Base-by-base conservation (phyloP, 2,329 filamentous ascomycete species). In the Epichloe baconii region DNA sequence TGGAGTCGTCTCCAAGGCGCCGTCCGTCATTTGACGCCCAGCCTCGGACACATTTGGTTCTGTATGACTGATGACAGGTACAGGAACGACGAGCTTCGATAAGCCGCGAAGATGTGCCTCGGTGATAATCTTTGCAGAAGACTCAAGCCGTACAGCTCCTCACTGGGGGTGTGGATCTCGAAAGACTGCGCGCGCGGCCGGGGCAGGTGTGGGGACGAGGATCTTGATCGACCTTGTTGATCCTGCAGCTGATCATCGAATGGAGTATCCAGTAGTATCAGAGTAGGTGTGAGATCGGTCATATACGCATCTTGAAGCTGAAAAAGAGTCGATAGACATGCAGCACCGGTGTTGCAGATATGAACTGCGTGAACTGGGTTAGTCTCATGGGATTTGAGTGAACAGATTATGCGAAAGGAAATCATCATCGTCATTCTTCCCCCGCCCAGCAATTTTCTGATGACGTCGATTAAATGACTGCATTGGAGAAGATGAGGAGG, bases 231-330 rank as follows among this genome's bases (percentile, higher is more conserved):
- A 35, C 47, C 50, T 40, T 53, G 57, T 19, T 68, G 58, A 17
- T 70, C 67, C 42, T 67, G 61, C 50, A 72, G 59, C 44, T 63
- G 65, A 53, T 78, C 75, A 56, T 78, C 70, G 57, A 71, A 70
- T 15, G 78, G 76, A 4, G 71, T 77, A 56, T 80, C 77, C 58
- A 82, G 71, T 35, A 82, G 64, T 51, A 82, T 71, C 53, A 82
- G 67, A 3, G 77, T 79, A 10, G 78, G 78, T 54, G 71, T 77
- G 46, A 78, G 65, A 55, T 77, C 73, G 53, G 73, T 63, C 64
- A 74, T 68, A 21, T 74, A 72, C 12, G 66, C 66, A 56, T 80
- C 75, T 54, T 79, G 74, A 26, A 80, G 66, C 56, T 76, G 64
- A 54, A 77, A 71, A 43, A 80, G 63, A 56, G 69, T 75, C n/a